Conservation (phyloP, 495 filamentous ascomycete genomes). For the Hypoxylon crocopeplum region DNA sequence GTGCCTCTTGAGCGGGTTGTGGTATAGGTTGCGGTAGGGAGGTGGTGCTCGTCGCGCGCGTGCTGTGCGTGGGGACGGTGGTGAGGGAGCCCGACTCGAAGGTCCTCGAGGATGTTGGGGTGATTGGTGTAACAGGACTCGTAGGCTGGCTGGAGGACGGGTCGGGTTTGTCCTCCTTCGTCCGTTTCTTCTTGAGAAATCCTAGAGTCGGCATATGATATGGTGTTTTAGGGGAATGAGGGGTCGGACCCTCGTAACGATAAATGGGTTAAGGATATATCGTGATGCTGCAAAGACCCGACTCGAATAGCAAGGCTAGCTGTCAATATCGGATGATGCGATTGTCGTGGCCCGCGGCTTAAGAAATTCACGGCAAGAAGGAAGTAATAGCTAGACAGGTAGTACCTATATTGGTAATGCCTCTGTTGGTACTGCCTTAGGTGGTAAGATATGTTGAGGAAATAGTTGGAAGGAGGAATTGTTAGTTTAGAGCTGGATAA, state of each 20-base stretch:
- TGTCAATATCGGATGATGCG: conserved; percentile 3
- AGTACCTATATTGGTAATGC: neutral
- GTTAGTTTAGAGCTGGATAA: conserved; percentile 10
- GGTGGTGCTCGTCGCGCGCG: conserved; percentile 41
- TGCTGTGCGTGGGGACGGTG: conserved; percentile 45
- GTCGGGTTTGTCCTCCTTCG: conserved; percentile 73
- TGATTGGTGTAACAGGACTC: conserved; percentile 63
- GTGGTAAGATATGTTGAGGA: neutral
- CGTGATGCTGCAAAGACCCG: conserved; percentile 5
- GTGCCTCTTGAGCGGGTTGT: conserved; percentile 27
- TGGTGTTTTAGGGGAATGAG: conserved; percentile 30
- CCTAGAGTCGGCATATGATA: conserved; percentile 75
- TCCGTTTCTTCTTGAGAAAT: conserved; percentile 97
- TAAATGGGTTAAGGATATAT: conserved; percentile 26
- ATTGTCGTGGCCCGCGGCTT: conserved; percentile 4
- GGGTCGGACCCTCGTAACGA: conserved; percentile 25
- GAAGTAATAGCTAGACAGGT: conserved; percentile 1
- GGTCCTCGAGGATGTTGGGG: conserved; percentile 50
- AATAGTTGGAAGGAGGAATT: neutral
- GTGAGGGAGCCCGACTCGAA: conserved; percentile 52
- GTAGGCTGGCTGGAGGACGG: conserved; percentile 65
- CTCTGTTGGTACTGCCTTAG: neutral
- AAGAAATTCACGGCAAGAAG: conserved; percentile 5
- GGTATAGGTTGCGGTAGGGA: conserved; percentile 34
- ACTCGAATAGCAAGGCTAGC: conserved; percentile 1